These are phyloP conservation scores for Hygrophila difformis DNA, from an alignment of 257 asterid genomes.

Conservation along the genomic window DNA sequence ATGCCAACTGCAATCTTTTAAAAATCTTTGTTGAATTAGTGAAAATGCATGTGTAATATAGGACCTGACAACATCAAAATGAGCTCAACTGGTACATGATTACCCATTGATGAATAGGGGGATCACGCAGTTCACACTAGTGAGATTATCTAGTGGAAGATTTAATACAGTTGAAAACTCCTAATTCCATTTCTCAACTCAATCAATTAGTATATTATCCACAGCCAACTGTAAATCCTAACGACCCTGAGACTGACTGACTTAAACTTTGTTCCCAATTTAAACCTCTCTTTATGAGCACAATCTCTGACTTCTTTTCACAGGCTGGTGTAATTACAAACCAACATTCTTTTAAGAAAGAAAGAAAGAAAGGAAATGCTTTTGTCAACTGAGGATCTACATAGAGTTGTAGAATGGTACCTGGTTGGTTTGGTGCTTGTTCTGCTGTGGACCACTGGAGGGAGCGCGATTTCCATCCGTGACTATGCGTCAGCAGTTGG, in stretches of 20 bases:
- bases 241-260: constrained; percentile 11
- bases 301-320: too few relatives aligned
- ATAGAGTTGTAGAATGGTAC: neutral
- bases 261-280: too few relatives aligned
- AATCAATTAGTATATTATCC: constrained; percentile 14
- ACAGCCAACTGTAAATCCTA: constrained; percentile 15
- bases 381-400: constrained; percentile 11
- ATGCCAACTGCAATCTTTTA: constrained; percentile 1
- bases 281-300: neutral
- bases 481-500: constrained; percentile 60
- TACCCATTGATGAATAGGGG: too few relatives aligned
- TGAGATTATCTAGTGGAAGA: constrained; percentile 4
- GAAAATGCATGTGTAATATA: neutral
- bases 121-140: too few relatives aligned
- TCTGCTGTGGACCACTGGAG: constrained; percentile 16
- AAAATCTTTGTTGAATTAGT: too few relatives aligned
- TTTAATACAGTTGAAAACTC: constrained; percentile 2
- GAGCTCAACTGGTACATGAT: neutral
- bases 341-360: neutral
- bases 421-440: constrained; percentile 14
- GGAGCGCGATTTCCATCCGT: constrained; percentile 4
- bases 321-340: neutral
- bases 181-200: constrained; percentile 12
- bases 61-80: neutral
- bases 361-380: neutral